A percentile compares a stretch with the other conserved stretches of the same genome.
These are phyloP conservation scores for Cytospora piceicola DNA, from an alignment of 2,329 filamentous ascomycete species.

Conservation along the genomic window DNA sequence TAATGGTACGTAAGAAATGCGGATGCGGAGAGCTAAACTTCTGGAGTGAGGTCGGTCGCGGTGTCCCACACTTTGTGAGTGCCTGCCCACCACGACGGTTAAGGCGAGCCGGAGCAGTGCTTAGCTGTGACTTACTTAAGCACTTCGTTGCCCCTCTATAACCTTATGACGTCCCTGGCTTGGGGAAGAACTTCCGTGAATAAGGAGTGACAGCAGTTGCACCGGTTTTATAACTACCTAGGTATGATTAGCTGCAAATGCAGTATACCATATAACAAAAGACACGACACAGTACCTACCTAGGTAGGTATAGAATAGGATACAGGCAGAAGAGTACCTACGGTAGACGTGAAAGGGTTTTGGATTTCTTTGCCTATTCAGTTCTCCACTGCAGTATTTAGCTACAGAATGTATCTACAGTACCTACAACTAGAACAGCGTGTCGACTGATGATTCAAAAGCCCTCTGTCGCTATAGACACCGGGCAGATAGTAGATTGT, in stretches of 20 bases:
- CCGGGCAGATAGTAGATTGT: too few species aligned
- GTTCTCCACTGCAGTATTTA: not conserved
- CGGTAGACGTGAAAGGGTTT: too few species aligned
- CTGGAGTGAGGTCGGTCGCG: conserved; percentile 9
- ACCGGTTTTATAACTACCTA: not conserved
- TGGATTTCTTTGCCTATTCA: not conserved
- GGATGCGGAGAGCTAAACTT: conserved; percentile 25
- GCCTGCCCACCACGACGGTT: conserved; percentile 15
- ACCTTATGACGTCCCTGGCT: conserved; percentile 8
- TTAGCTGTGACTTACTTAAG: conserved; percentile 5
- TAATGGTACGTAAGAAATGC: conserved; percentile 22
- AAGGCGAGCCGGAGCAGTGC: conserved; percentile 6
- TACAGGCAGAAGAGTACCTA: not conserved
- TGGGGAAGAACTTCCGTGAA: not conserved
- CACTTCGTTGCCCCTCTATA: conserved; percentile 4
- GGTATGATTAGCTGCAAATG: not conserved
- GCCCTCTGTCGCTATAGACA: too few species aligned
- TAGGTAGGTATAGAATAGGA: too few species aligned
- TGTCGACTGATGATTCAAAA: not conserved
- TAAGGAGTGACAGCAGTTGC: not conserved
- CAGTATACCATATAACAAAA: not conserved
- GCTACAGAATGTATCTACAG: not conserved
- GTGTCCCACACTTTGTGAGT: not conserved
- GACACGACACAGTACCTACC: too few species aligned
- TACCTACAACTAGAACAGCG: not conserved